Base-by-base conservation (phyloP, 805 yeast species). In the Yamadazyma laniorum region DNA sequence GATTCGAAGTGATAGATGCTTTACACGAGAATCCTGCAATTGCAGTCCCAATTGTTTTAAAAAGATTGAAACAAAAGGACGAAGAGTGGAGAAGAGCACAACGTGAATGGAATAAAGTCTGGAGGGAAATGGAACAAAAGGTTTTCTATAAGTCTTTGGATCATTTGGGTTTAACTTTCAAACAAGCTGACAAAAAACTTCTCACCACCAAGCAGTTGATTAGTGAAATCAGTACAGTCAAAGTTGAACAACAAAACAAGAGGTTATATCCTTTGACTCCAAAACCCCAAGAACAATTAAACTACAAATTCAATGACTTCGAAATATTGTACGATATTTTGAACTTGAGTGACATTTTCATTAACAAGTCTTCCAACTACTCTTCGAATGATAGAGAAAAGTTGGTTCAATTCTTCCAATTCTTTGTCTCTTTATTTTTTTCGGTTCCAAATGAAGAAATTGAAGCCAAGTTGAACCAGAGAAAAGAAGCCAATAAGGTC, bases 81-180 rank as follows among this genome's bases (percentile, higher is more conserved):
- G 98, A 93, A 63, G 99, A 93, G 63, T 93, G 99, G 99, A 85
- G 88, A 61, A 79, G 96, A 45, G 90, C 96, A 2, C 99, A 91
- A 54, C 79, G 98, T 52, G 98, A 93, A 59, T 93, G 99, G 98
- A 91, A 91, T 64, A 91, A 91, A 58, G 95, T 89, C 11, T 93
- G 99, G 99, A 80, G 99, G 56, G 98, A 91, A 63, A 80, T 95
- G 65, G 99, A 93, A 61, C 96, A 90, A 56, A 90, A 88, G 53
- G 95, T 89, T 0, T 90, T 85, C 59, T 87, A 80, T 69, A 93
- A 93, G 61, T 86, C 96, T 2, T 71, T 93, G 48, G 99, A 93
- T 59, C 99, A 93, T 59, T 69, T 91, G 45, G 99, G 99, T 1
- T 73, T 93, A 52, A 90, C 97, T 0, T 93, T 93, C 69, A 93